Evolutionary conservation across 345 rosid genomes (phyloP).

Genomic region (Euphorbia lathyris): DNA sequence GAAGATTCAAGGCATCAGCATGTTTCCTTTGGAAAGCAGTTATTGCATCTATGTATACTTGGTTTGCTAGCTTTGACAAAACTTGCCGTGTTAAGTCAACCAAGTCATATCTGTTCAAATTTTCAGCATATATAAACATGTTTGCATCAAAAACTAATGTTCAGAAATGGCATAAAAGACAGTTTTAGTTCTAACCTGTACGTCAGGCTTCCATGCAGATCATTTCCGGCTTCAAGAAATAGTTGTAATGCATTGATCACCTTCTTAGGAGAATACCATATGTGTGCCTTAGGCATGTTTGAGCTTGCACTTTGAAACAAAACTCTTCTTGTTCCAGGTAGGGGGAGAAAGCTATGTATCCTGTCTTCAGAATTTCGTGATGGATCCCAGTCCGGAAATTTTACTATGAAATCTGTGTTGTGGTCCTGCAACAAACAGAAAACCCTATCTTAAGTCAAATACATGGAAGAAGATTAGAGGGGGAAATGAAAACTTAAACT

Average conservation of each 20-base stretch:
- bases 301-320: constrained; percentile 44
- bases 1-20: constrained; percentile 37
- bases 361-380: constrained; percentile 33
- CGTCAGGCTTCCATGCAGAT: constrained; percentile 57
- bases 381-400: constrained; percentile 90
- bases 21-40: constrained; percentile 54
- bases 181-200: constrained; percentile 50
- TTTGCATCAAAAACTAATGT: not conserved
- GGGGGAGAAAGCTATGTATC: constrained; percentile 24
- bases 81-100: constrained; percentile 92
- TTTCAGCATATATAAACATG: not conserved
- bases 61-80: constrained; percentile 80
- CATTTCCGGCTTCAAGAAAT: constrained; percentile 71
- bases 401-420: constrained; percentile 86
- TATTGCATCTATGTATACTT: constrained; percentile 66
- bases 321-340: constrained; percentile 49
- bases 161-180: not conserved
- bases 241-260: constrained; percentile 56
- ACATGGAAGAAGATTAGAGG: not conserved
- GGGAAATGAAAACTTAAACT: not conserved
- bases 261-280: constrained; percentile 72
- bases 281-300: constrained; percentile 63
- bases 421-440: constrained; percentile 61
- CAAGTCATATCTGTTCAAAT: constrained; percentile 74
- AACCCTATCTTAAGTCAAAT: constrained; percentile 3